A percentile compares a stretch with the other conserved stretches of the same genome.
phyloP scores from a whole-genome alignment of 1,284 basidiomycete genomes.

The Wolfiporia cocos region DNA sequence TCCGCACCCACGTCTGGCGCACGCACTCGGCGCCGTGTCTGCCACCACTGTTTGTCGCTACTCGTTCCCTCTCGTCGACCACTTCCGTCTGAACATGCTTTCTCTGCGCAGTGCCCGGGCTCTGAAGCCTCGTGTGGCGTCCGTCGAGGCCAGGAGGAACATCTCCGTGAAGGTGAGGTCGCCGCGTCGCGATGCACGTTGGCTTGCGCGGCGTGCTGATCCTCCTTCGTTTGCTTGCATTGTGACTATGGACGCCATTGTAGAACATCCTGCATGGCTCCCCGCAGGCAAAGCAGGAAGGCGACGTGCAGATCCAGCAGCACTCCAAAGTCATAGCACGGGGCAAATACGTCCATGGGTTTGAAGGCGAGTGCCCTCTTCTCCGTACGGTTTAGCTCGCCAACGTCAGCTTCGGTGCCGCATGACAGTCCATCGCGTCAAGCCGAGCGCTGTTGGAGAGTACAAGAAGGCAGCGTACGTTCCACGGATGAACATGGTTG shows the following conservation, averaged over 20 bases:
- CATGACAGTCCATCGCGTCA: constrained; percentile 70
- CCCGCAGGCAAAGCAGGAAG: constrained; percentile 77
- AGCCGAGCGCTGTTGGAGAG: constrained; percentile 70
- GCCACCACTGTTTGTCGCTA: constrained; percentile 2
- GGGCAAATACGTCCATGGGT: constrained; percentile 84
- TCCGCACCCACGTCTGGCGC: neutral
- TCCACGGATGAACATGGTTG: no score
- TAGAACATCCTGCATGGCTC: constrained; percentile 63
- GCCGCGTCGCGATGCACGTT: constrained; percentile 5
- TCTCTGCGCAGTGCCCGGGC: constrained; percentile 22
- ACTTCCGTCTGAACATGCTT: constrained; percentile 18
- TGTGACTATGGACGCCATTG: no score
- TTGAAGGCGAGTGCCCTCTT: constrained; percentile 63
- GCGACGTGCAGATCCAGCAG: constrained; percentile 70
- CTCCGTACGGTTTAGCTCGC: constrained; percentile 1
- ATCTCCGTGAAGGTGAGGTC: constrained; percentile 57
- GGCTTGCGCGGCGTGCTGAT: no score
- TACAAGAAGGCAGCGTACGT: constrained; percentile 86
- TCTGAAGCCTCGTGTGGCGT: constrained; percentile 18
- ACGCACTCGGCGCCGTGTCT: constrained; percentile 1
- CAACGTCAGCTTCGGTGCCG: neutral
- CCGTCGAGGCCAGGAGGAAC: constrained; percentile 30
- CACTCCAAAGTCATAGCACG: constrained; percentile 83
- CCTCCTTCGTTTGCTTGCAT: no score
- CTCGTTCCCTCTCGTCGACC: constrained; percentile 8